Conservation (phyloP, 345 rosid genomes). For the Eucalyptus regnans region DNA sequence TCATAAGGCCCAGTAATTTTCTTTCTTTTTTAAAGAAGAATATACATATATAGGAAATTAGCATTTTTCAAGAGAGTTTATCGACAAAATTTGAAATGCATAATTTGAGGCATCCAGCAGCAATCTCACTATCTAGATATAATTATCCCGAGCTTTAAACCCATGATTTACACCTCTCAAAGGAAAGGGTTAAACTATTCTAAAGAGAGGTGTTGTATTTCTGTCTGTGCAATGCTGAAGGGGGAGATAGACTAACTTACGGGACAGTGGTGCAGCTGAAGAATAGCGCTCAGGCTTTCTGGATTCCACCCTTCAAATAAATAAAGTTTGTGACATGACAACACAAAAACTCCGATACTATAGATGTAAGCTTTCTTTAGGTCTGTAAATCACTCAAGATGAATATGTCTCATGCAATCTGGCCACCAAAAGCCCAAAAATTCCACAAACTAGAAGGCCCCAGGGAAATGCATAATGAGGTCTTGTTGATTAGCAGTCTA, state of each 20-base stretch:
- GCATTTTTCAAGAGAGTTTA: background rate
- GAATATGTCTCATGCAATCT: too few species aligned
- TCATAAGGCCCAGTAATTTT: background rate
- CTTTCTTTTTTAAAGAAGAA: background rate
- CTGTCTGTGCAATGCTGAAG: background rate
- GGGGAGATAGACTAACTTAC: constrained; percentile 23
- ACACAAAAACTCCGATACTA: too few species aligned
- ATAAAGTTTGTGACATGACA: constrained; percentile 3
- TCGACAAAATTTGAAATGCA: background rate
- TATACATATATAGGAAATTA: background rate
- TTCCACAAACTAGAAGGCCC: background rate
- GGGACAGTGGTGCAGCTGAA: constrained; percentile 90
- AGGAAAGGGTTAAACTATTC: background rate
- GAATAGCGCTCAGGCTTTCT: constrained; percentile 97
- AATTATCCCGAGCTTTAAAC: background rate
- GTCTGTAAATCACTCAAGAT: background rate
- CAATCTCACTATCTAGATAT: background rate
- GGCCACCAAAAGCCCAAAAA: background rate
- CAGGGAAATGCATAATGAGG: background rate
- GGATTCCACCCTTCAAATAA: constrained; percentile 72
- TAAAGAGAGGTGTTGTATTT: background rate
- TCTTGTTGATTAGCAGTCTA: background rate
- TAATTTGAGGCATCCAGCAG: background rate
- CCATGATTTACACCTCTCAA: background rate
- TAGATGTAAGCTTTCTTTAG: background rate